Evolutionary conservation across 2,329 filamentous ascomycete species (phyloP).

Genomic region (Paecilomyces sp.): DNA sequence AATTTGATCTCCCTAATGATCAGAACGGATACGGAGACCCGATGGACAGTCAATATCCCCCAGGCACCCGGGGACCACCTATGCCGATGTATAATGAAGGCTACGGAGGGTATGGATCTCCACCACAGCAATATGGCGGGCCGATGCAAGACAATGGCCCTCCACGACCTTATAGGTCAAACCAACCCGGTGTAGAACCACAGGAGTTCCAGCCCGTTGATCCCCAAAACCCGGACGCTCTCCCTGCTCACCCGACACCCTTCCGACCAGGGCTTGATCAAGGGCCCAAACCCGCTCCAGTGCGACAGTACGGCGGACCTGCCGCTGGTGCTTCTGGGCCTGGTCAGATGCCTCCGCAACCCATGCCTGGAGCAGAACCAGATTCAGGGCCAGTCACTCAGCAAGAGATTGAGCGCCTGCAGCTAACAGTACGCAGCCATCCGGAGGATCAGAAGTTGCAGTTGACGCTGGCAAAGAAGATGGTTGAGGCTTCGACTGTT

Average conservation of each 20-base stretch:
- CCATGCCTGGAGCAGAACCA: constrained; percentile 12
- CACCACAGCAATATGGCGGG: constrained; percentile 2
- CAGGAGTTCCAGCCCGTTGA: constrained; percentile 29
- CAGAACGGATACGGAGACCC: constrained; percentile 15
- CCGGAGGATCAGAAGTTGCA: constrained; percentile 65
- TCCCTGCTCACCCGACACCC: constrained; percentile 50
- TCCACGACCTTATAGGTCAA: constrained; percentile 13
- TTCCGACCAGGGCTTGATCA: constrained; percentile 46
- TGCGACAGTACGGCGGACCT: constrained; percentile 45
- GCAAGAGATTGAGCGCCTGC: constrained; percentile 69
- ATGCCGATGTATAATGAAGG: constrained; percentile 4
- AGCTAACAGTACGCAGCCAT: constrained; percentile 61
- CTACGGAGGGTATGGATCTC: constrained; percentile 7
- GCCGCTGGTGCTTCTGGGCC: constrained; percentile 28
- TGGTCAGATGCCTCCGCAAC: constrained; percentile 5
- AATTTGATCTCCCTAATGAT: constrained; percentile 61
- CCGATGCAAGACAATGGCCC: constrained; percentile 12
- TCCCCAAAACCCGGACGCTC: constrained; percentile 45
- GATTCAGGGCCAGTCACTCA: constrained; percentile 59
- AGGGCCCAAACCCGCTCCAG: constrained; percentile 41
- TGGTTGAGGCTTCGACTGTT: constrained; percentile 76
- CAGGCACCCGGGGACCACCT: constrained; percentile 6
- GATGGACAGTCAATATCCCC: constrained; percentile 10
- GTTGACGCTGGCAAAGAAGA: constrained; percentile 68
- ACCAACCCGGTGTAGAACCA: constrained; percentile 13